Evolutionary conservation across 2,329 filamentous ascomycete species (phyloP), one percentile per base, ranked within the genome.

Genomic region (Blumeria graminis): DNA sequence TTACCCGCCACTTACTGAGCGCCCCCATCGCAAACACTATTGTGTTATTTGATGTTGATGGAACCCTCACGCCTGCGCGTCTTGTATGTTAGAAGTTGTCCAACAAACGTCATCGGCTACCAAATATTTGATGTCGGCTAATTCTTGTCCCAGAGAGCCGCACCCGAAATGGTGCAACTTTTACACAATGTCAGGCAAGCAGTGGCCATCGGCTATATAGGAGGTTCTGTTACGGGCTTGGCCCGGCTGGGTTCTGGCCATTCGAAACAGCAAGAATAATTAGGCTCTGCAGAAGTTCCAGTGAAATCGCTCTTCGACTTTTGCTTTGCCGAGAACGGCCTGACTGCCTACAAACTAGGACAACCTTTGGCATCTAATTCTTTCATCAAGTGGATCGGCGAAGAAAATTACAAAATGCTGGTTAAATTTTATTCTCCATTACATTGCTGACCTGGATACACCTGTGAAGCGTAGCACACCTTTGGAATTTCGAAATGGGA

Each of bases 241-340:
- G n/a, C n/a, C n/a, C n/a, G n/a, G n/a, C n/a, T n/a, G n/a, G n/a
- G n/a, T n/a, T 92, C 85, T 64, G 84, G 96, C 75, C 78, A 94
- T 60, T 72, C 70, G 68, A 96, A 98, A 75, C 92, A 96, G 72
- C 87, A 96, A 71, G 92, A 96, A 71, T 90, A 96, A 73, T 78
- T 96, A 60, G 88, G 88, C 68, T 76, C 78, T 3, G 69, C 76
- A 57, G 69, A 71, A 33, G 76, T 82, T 63, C 69, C 74, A 63
- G 90, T 96, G 59, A 88, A 81, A 55, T 74, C 79, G 60, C 81
- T 96, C 65, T 98, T 98, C 74, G 92, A 98, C 75, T 98, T 86
- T 73, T 92, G 84, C 78, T 98, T 98, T 73, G 75, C 88, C 58
- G 92, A 98, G 74, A 98, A 98, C 72, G 92, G 92, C 10, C 79